phyloP scores from a whole-genome alignment of 495 filamentous ascomycete species.

The Lindgomyces ingoldianus region DNA sequence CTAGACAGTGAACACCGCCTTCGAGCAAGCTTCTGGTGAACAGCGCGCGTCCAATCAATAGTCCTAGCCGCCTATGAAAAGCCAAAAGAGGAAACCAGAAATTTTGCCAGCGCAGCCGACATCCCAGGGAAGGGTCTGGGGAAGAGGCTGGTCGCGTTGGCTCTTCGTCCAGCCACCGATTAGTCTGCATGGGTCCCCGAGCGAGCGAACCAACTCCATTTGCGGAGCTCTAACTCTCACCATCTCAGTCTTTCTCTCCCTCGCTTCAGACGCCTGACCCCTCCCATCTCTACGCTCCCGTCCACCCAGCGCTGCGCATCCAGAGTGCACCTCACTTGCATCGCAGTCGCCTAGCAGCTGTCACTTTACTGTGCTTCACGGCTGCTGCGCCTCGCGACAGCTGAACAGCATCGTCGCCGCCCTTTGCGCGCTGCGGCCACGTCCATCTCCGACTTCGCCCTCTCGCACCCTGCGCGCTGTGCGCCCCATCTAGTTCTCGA shows the following conservation, averaged over 20 bases:
- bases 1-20: background rate
- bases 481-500: conserved; percentile 34
- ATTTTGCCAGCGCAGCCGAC: background rate
- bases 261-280: conserved; percentile 9
- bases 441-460: conserved; percentile 1
- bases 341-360: conserved; percentile 2
- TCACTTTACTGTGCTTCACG: conserved; percentile 23
- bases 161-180: conserved; percentile 10
- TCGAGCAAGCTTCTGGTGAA: background rate
- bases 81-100: conserved; percentile 4
- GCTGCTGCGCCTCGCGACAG: background rate
- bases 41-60: background rate
- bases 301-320: background rate
- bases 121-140: conserved; percentile 4
- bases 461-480: conserved; percentile 17
- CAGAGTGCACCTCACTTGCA: background rate
- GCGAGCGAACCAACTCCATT: background rate
- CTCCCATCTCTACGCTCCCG: background rate
- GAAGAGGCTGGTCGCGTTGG: conserved; percentile 17
- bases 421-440: conserved; percentile 16
- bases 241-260: background rate
- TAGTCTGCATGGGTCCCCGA: background rate
- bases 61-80: background rate
- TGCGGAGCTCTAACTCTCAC: conserved; percentile 3
- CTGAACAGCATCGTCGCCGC: background rate